phyloP scores from a whole-genome alignment of 495 filamentous ascomycete species.

The Tuber indicum region DNA sequence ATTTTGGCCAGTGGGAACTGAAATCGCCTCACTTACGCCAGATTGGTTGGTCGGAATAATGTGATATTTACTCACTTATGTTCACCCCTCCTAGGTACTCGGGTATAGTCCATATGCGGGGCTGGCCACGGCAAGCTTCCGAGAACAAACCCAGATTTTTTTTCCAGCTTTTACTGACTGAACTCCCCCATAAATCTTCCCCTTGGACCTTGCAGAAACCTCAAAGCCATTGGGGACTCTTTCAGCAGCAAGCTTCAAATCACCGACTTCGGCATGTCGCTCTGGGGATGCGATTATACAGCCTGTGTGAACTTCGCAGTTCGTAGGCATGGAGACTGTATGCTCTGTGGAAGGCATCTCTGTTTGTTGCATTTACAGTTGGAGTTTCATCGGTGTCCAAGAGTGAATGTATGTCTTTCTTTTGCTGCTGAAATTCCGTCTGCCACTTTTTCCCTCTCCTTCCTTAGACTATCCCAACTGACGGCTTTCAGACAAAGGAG shows the following conservation, averaged over 20 bases:
- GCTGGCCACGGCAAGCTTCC: not conserved
- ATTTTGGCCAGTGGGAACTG: no score
- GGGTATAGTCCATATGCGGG: not conserved
- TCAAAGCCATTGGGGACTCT: not conserved
- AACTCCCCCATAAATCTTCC: not conserved
- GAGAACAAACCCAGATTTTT: not conserved
- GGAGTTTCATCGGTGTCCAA: slow-evolving; percentile 32
- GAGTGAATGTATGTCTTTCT: slow-evolving; percentile 22
- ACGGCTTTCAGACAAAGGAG: slow-evolving; percentile 13
- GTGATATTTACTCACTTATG: no score
- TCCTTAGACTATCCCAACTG: not conserved
- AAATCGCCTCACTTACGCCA: no score
- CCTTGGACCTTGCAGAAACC: not conserved
- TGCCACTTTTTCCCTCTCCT: not conserved
- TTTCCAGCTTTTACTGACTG: not conserved
- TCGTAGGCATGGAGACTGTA: slow-evolving; percentile 32
- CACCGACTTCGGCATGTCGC: slow-evolving; percentile 6
- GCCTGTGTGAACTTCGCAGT: slow-evolving; percentile 31
- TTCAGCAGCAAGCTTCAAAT: not conserved
- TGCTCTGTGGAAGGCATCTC: slow-evolving; percentile 30
- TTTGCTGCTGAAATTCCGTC: not conserved
- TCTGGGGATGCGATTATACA: slow-evolving; percentile 32
- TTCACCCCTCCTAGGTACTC: not conserved
- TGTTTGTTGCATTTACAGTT: slow-evolving; percentile 29
- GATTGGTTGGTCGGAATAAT: no score